These are phyloP conservation scores for Ganoderma multipileum DNA, from an alignment of 1,284 basidiomycete genomes.

Conservation along the genomic window DNA sequence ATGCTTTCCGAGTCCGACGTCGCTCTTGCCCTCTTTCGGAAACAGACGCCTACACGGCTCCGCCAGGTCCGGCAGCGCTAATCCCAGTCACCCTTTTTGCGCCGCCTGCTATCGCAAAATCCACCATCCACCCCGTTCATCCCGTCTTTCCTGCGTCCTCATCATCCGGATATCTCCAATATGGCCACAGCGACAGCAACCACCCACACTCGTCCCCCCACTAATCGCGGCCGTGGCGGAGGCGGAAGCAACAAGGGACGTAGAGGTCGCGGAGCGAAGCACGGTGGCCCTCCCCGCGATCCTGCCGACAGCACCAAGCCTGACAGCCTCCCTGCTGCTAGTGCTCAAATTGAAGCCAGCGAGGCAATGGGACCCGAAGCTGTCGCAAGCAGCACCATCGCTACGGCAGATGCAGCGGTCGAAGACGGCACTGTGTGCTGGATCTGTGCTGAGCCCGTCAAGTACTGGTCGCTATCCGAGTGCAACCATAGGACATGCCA, in stretches of 20 bases:
- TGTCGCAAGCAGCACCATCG: conserved; percentile 12
- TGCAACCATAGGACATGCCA: conserved; percentile 96
- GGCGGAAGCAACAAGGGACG: conserved; percentile 39
- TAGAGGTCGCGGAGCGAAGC: conserved; percentile 33
- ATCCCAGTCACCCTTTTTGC: background rate
- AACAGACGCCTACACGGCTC: background rate
- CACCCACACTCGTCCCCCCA: conserved; percentile 36
- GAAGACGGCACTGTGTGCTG: conserved; percentile 74
- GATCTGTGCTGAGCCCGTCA: conserved; percentile 96
- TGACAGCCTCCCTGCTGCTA: conserved; percentile 9
- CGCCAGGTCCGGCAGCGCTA: background rate
- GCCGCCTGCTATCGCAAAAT: background rate
- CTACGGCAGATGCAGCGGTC: conserved; percentile 20
- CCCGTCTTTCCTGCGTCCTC: background rate
- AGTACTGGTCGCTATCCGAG: conserved; percentile 87
- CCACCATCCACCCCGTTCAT: background rate
- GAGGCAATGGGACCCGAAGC: conserved; percentile 10
- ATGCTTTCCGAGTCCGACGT: background rate
- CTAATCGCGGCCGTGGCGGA: conserved; percentile 37
- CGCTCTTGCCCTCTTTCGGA: background rate
- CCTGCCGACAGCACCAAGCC: conserved; percentile 14
- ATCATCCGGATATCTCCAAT: background rate
- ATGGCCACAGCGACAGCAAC: conserved; percentile 45
- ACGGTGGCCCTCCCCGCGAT: conserved; percentile 25
- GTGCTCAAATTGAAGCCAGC: conserved; percentile 12